phyloP scores from a whole-genome alignment of 768 basidiomycete genomes.

The Daedalea quercina region DNA sequence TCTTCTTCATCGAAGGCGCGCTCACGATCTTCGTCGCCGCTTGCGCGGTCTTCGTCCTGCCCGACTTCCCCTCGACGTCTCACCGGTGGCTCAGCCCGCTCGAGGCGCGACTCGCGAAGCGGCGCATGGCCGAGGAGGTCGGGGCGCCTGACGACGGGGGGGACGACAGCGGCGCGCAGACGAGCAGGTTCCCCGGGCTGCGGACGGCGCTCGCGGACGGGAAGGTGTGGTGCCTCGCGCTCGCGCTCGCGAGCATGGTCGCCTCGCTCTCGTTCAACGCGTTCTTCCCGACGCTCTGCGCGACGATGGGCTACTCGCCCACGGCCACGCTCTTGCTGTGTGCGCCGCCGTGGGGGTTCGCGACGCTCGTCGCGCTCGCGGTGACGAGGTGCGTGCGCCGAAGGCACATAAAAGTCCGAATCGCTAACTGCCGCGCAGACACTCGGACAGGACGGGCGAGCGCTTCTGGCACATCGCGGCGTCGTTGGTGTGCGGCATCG shows the following conservation, averaged over 20 bases:
- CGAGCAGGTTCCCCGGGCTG: conserved; percentile 37
- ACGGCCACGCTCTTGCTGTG: conserved; percentile 68
- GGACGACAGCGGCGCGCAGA: conserved; percentile 25
- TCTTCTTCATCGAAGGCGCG: conserved; percentile 64
- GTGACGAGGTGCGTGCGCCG: conserved; percentile 35
- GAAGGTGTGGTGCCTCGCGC: conserved; percentile 80
- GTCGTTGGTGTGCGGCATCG: conserved; percentile 50
- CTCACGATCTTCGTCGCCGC: conserved; percentile 50
- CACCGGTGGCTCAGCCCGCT: conserved; percentile 51
- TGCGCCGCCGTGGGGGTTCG: conserved; percentile 70
- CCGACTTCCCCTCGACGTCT: conserved; percentile 64
- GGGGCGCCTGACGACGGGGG: conserved; percentile 45
- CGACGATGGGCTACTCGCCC: conserved; percentile 61
- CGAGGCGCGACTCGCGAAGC: conserved; percentile 49
- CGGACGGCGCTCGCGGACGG: conserved; percentile 60
- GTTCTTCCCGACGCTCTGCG: conserved; percentile 72
- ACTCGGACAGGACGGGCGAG: conserved; percentile 66
- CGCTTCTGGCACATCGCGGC: conserved; percentile 60
- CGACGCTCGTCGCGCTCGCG: conserved; percentile 48
- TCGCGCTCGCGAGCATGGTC: conserved; percentile 54
- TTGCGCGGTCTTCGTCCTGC: conserved; percentile 55
- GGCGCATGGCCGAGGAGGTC: conserved; percentile 59
- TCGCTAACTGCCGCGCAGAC: conserved; percentile 28
- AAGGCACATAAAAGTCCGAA: background rate
- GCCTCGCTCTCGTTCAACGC: conserved; percentile 70